Evolutionary conservation across 345 rosid genomes (phyloP).

Genomic region (Bruguiera gymnorhiza): DNA sequence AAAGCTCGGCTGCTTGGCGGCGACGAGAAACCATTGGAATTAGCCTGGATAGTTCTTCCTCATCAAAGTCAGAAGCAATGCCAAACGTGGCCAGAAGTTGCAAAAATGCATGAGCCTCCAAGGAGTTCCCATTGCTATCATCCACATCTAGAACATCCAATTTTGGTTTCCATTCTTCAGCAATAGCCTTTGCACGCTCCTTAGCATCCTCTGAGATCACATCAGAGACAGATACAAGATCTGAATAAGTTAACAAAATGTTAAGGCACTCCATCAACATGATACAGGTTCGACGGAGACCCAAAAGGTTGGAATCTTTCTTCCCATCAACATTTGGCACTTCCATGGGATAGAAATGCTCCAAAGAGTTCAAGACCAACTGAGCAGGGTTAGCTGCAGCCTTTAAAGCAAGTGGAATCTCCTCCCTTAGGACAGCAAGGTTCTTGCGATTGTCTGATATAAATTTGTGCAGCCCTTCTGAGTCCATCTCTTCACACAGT

Average conservation of each 20-base stretch:
- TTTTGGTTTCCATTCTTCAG: slow-evolving; percentile 87
- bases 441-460: slow-evolving; percentile 98
- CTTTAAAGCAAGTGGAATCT: slow-evolving; percentile 78
- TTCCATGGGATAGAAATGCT: slow-evolving; percentile 72
- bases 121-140: slow-evolving; percentile 88
- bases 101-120: slow-evolving; percentile 99
- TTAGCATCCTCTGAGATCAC: slow-evolving; percentile 65
- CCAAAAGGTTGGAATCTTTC: slow-evolving; percentile 81
- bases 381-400: slow-evolving; percentile 75
- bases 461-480: slow-evolving; percentile 86
- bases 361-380: slow-evolving; percentile 75
- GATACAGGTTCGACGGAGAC: slow-evolving; percentile 93
- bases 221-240: slow-evolving; percentile 41
- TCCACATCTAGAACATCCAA: slow-evolving; percentile 75
- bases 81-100: slow-evolving; percentile 89
- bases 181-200: slow-evolving; percentile 72
- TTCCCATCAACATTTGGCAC: slow-evolving; percentile 66
- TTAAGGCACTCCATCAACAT: slow-evolving; percentile 99
- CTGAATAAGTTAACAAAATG: slow-evolving; percentile 52
- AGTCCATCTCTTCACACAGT: slow-evolving; percentile 83
- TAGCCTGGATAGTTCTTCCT: slow-evolving; percentile 63
- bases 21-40: slow-evolving; percentile 99
- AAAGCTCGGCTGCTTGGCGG: slow-evolving; percentile 91
- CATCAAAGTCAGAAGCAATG: slow-evolving; percentile 77
- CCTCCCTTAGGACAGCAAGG: slow-evolving; percentile 80